Base-by-base conservation (phyloP, 306 rosid species). In the Mucuna pruriens region DNA sequence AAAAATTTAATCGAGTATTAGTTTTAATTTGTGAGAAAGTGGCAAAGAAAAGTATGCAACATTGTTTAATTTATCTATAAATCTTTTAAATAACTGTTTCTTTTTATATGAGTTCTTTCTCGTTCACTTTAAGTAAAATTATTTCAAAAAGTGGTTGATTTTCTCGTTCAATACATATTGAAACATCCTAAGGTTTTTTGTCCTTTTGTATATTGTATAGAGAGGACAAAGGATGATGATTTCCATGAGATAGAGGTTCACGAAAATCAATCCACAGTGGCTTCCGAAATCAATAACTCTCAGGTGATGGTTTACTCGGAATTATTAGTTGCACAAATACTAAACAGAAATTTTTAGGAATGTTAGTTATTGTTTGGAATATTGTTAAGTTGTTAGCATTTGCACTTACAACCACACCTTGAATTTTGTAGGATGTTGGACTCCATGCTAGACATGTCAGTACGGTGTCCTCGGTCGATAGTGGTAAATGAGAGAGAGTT, bases 391-490 rank as follows among this genome's bases (percentile, higher is more conserved):
- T 82, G 45, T 68, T 62, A 4, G 12, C 11, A 71, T 75, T 63
- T 61, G 38, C 26, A 20, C 48, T 83, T 60, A 81, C 51, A 81
- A 48, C 72, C 71, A 70, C 31, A 48, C 38, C 9, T 74, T 81
- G 74, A 80, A 74, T 80, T 76, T 10, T 48, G 49, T 85, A 93
- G 99, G 93, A 90, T 67, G 89, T 69, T 25, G 99, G 97, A 72
- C 88, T 93, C 82, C 98, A 95, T 85, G 91, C 94, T 51, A 91
- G 99, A 79, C 97, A 95, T 82, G 22, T 90, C 82, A 95, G 93
- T 67, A 78, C 87, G 72, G 94, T 86, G 33, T 89, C 99, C 34
- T 75, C 97, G 1, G 89, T 85, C 66, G 98, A 95, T 52, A 90
- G 87, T 84, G 99, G 99, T 95, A 87, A 83, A 77, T 64, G 40